These are phyloP conservation scores for Aspergillus sp. DNA, from an alignment of 2,329 filamentous ascomycete species.

Conservation along the genomic window DNA sequence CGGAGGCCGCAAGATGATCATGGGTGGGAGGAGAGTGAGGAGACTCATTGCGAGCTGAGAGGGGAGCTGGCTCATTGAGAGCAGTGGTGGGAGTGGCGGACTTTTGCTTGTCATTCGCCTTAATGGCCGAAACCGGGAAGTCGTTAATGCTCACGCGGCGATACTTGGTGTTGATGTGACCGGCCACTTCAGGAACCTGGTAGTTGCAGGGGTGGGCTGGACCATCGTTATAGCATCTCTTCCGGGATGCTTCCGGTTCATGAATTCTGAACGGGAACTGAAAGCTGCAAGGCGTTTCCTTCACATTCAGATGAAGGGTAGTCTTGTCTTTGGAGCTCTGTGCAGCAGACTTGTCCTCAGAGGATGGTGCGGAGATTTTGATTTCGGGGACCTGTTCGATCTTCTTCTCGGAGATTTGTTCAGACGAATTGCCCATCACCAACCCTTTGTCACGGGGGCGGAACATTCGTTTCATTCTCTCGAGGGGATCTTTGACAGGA, in stretches of 20 bases:
- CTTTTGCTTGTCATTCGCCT: neutral
- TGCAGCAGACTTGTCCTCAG: neutral
- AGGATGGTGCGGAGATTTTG: neutral
- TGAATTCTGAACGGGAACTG: conserved; percentile 9
- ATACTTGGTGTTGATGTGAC: conserved; percentile 9
- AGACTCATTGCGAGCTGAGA: neutral
- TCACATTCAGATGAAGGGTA: neutral
- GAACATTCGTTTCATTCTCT: neutral
- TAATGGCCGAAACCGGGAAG: conserved; percentile 1
- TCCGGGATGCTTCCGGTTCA: conserved; percentile 9
- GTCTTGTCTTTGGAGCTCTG: neutral
- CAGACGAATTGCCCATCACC: neutral
- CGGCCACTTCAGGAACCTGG: neutral
- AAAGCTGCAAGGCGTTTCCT: conserved; percentile 2
- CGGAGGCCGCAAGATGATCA: neutral
- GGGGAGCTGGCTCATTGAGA: neutral
- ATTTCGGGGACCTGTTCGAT: too few relatives aligned
- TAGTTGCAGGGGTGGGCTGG: neutral
- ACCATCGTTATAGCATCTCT: conserved; percentile 13
- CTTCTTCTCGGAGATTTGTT: neutral
- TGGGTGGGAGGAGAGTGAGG: neutral
- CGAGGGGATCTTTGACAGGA: neutral
- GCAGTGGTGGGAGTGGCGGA: neutral
- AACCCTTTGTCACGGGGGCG: neutral
- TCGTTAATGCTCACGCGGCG: conserved; percentile 10